A percentile compares a stretch with the other conserved stretches of the same genome.
Evolutionary conservation across 1,284 basidiomycete species (phyloP).

Genomic region (Trichosporon faecale): DNA sequence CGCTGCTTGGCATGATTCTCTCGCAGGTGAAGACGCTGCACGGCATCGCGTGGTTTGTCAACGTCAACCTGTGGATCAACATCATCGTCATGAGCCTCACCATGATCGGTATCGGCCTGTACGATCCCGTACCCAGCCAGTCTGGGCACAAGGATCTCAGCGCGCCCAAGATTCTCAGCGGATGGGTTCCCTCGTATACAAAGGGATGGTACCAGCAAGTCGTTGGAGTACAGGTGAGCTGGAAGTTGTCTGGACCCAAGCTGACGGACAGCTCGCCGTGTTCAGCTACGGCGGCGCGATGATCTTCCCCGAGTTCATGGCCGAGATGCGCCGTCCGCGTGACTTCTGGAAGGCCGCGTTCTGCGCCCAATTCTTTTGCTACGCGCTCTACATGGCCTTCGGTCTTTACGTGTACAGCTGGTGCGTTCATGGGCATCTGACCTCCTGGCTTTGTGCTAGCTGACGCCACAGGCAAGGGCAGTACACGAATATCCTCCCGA

Average conservation of each 20-base stretch:
- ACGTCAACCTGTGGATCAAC: conserved; percentile 18
- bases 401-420: conserved; percentile 58
- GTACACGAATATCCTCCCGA: conserved; percentile 59
- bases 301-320: conserved; percentile 61
- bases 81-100: conserved; percentile 15
- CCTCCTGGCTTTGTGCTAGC: not conserved
- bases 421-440: not conserved
- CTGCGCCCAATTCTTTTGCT: conserved; percentile 60
- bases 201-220: conserved; percentile 50
- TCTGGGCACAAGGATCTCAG: conserved; percentile 41
- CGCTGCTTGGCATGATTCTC: conserved; percentile 12
- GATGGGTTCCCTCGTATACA: conserved; percentile 52
- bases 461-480: conserved; percentile 57
- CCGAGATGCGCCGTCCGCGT: conserved; percentile 67
- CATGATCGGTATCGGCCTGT: conserved; percentile 18
- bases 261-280: conserved; percentile 60
- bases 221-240: conserved; percentile 50
- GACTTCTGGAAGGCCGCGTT: conserved; percentile 70
- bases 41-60: conserved; percentile 17
- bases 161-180: conserved; percentile 56
- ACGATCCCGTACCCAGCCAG: conserved; percentile 53
- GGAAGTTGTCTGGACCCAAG: conserved; percentile 60
- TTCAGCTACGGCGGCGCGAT: conserved; percentile 58
- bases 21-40: conserved; percentile 24
- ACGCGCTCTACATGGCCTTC: conserved; percentile 50